Conservation (phyloP, 1,284 basidiomycete genomes). For the Cerrena zonata region DNA sequence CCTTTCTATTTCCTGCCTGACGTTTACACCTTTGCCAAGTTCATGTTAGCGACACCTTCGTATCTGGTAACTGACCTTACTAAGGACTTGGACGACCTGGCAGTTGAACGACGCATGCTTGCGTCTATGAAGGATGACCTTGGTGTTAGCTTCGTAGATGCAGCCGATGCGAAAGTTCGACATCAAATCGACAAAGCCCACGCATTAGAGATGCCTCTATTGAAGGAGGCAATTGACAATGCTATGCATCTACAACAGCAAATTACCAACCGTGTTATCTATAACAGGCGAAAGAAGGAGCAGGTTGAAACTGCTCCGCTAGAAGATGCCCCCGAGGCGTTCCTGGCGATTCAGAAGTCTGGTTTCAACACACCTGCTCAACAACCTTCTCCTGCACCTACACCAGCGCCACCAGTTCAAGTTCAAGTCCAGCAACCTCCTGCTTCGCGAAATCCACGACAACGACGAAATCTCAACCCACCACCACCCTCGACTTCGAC, state of each 20-base stretch:
- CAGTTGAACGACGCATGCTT: slow-evolving; percentile 60
- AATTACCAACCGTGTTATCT: slow-evolving; percentile 33
- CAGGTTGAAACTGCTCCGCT: slow-evolving; percentile 13
- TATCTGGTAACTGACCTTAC: slow-evolving; percentile 74
- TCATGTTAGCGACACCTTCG: slow-evolving; percentile 91
- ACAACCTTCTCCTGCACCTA: slow-evolving; percentile 20
- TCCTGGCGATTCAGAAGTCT: slow-evolving; percentile 37
- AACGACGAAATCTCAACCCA: slow-evolving; percentile 73
- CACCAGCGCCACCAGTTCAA: slow-evolving; percentile 11
- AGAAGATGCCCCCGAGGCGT: slow-evolving; percentile 45
- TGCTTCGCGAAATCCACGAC: slow-evolving; percentile 41
- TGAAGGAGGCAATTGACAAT: slow-evolving; percentile 55
- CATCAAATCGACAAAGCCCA: slow-evolving; percentile 74
- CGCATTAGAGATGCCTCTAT: slow-evolving; percentile 61
- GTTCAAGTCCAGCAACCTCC: slow-evolving; percentile 14
- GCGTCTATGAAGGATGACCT: slow-evolving; percentile 68
- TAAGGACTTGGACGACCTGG: slow-evolving; percentile 71
- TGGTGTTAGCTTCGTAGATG: slow-evolving; percentile 74
- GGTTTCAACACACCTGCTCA: slow-evolving; percentile 25
- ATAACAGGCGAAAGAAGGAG: slow-evolving; percentile 37
- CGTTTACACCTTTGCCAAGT: slow-evolving; percentile 82
- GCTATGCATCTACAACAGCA: slow-evolving; percentile 58
- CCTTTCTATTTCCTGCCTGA: slow-evolving; percentile 96
- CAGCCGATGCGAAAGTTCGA: slow-evolving; percentile 70
- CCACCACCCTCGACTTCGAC: slow-evolving; percentile 75